Evolutionary conservation across 345 rosid species (phyloP).

Genomic region (Citrus hindsii): DNA sequence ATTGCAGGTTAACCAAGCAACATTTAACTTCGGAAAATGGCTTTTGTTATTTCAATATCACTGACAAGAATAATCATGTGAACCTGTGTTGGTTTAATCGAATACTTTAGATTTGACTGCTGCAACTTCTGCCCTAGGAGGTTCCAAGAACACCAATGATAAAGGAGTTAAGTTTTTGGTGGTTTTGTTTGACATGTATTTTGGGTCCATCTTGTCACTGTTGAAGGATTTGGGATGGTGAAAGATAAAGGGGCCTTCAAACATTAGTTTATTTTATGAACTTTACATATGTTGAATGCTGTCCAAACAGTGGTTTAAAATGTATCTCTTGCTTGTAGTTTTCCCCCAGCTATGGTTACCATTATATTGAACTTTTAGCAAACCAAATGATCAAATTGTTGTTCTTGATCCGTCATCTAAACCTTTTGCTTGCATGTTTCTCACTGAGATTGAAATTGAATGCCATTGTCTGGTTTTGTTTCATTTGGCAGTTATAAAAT

Average conservation of each 20-base stretch:
- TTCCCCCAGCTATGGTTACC: not conserved
- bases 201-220: not conserved
- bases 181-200: not conserved
- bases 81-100: not conserved
- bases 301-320: not conserved
- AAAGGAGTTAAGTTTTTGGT: not conserved
- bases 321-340: not conserved
- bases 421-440: not conserved
- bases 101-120: not conserved
- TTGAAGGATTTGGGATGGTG: not conserved
- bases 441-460: not conserved
- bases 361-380: not conserved
- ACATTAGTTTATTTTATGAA: not conserved
- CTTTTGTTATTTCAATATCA: not conserved
- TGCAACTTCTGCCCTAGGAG: not conserved
- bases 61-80: not conserved
- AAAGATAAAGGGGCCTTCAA: not conserved
- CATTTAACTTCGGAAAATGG: not conserved
- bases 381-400: not conserved
- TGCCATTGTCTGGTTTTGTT: not conserved
- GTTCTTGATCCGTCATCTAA: not conserved
- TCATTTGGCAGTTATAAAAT: not conserved
- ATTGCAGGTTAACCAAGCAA: slow-evolving; percentile 52
- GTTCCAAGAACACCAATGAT: not conserved
- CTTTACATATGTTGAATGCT: not conserved